phyloP scores from a whole-genome alignment of 1,284 basidiomycete genomes.

The Ceraceosorus guamensis region DNA sequence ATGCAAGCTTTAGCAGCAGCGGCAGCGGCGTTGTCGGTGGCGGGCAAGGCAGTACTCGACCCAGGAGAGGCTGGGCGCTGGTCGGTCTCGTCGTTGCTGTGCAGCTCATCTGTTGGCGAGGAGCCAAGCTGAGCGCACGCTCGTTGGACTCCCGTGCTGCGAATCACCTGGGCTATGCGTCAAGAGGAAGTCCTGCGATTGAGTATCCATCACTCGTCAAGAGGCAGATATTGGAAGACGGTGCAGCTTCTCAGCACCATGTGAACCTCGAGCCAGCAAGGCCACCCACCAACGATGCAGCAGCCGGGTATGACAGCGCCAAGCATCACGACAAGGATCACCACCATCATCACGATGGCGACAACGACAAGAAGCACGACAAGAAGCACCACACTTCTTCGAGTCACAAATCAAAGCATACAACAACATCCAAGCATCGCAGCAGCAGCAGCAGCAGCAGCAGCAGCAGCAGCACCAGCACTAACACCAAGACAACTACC shows the following conservation, averaged over 20 bases:
- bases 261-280: too few species aligned
- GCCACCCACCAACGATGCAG: constrained; percentile 11
- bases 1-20: too few species aligned
- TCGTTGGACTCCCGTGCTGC: background rate
- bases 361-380: constrained; percentile 55
- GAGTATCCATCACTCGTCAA: too few species aligned
- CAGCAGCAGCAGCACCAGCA: constrained; percentile 16
- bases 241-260: too few species aligned
- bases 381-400: constrained; percentile 48
- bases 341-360: constrained; percentile 57
- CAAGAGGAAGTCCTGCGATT: too few species aligned
- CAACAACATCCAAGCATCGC: too few species aligned
- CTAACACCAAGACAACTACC: too few species aligned
- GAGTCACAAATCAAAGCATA: too few species aligned
- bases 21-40: too few species aligned
- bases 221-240: too few species aligned
- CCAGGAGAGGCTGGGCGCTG: background rate
- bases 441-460: background rate
- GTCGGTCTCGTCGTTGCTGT: constrained; percentile 3
- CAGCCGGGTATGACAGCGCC: constrained; percentile 53
- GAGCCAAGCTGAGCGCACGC: background rate
- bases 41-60: too few species aligned
- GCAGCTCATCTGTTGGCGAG: constrained; percentile 6
- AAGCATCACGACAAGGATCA: constrained; percentile 57
- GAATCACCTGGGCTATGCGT: too few species aligned